A percentile compares a stretch with the other conserved stretches of the same genome.
Conservation (phyloP, 176 grass and related monocot genomes). For the Urochloa ruziziensis region DNA sequence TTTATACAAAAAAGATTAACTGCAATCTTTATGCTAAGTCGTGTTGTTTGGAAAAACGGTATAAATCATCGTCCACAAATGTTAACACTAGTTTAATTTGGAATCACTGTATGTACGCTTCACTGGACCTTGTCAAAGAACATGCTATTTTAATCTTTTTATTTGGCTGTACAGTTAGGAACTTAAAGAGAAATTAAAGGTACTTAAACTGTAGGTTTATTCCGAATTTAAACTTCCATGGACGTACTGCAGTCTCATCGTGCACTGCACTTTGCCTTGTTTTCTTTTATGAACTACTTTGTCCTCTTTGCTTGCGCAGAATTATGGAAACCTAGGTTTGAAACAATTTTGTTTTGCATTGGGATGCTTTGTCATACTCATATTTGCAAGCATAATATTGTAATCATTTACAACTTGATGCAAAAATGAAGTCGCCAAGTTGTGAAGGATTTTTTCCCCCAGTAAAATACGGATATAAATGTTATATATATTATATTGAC, state of each 20-base stretch:
- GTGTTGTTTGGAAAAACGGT: neutral
- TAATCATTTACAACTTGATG: neutral
- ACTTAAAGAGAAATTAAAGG: neutral
- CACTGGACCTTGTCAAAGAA: neutral
- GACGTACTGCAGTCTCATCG: neutral
- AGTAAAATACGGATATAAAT: too few relatives aligned
- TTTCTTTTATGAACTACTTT: neutral
- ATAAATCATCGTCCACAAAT: too few relatives aligned
- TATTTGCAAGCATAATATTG: neutral
- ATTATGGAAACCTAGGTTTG: neutral
- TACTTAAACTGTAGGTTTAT: neutral
- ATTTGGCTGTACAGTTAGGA: neutral
- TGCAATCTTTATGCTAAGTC: neutral
- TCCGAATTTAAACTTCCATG: neutral
- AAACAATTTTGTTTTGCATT: neutral
- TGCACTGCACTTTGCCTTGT: neutral
- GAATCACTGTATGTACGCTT: neutral
- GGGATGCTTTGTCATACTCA: neutral
- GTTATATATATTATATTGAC: too few relatives aligned
- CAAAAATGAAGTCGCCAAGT: too few relatives aligned
- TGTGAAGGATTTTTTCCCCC: too few relatives aligned
- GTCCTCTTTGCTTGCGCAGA: neutral
- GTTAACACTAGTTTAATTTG: too few relatives aligned
- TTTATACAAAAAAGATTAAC: neutral
- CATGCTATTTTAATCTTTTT: neutral